phyloP scores from a whole-genome alignment of 1,139 yeast genomes.

The Arxiozyma slooffiae region DNA sequence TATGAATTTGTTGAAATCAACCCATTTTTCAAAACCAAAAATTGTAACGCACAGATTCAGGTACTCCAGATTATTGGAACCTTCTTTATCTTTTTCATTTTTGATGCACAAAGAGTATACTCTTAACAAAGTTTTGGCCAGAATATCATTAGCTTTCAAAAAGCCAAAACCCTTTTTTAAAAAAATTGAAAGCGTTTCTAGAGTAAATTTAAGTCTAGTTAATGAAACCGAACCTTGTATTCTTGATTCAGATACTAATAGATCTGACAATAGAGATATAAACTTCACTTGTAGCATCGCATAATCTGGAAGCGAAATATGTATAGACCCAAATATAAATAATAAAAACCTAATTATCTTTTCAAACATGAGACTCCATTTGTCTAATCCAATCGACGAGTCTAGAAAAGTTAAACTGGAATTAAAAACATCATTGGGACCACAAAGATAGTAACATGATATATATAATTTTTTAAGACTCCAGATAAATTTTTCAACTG shows the following conservation, averaged over 20 bases:
- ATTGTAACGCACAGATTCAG: slow-evolving; percentile 8
- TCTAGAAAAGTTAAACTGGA: slow-evolving; percentile 13
- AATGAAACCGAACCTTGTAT: slow-evolving; percentile 7
- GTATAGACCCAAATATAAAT: slow-evolving; percentile 19
- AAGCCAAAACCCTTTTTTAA: slow-evolving; percentile 9
- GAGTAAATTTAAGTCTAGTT: slow-evolving; percentile 15
- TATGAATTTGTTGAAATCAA: slow-evolving; percentile 4
- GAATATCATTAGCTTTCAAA: slow-evolving; percentile 6
- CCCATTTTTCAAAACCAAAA: slow-evolving; percentile 18
- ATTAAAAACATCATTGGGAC: slow-evolving; percentile 12
- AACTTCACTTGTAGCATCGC: slow-evolving; percentile 12
- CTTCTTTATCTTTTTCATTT: background rate
- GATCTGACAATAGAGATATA: slow-evolving; percentile 13
- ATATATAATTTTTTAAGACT: slow-evolving; percentile 14
- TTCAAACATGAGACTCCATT: slow-evolving; percentile 23
- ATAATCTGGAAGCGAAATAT: slow-evolving; percentile 6
- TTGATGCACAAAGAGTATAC: slow-evolving; percentile 14
- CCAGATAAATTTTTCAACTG: slow-evolving; percentile 8
- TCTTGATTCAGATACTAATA: slow-evolving; percentile 8
- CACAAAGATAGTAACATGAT: slow-evolving; percentile 21
- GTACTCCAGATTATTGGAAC: background rate
- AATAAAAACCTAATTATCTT: slow-evolving; percentile 19
- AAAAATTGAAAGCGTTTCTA: slow-evolving; percentile 13
- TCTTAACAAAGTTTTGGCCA: slow-evolving; percentile 21
- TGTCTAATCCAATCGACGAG: slow-evolving; percentile 13